phyloP scores from a whole-genome alignment of 1,284 basidiomycete species.

The Papiliotrema flavescens region DNA sequence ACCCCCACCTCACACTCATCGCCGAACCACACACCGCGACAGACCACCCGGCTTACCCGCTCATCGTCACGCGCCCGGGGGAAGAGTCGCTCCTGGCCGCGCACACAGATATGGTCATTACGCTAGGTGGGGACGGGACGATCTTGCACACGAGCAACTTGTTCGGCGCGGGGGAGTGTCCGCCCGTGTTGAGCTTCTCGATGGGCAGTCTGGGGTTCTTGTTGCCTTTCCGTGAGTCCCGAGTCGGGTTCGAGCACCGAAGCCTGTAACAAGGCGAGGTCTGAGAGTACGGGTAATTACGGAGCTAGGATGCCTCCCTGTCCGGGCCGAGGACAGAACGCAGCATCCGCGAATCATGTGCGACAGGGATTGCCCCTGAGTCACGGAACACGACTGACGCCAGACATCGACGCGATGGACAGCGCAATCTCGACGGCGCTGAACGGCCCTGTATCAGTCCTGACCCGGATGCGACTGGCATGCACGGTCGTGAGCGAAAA shows the following conservation, averaged over 20 bases:
- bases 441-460: slow-evolving; percentile 53
- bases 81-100: slow-evolving; percentile 24
- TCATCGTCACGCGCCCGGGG: slow-evolving; percentile 29
- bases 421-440: slow-evolving; percentile 72
- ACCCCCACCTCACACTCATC: slow-evolving; percentile 32
- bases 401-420: slow-evolving; percentile 51
- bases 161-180: slow-evolving; percentile 79
- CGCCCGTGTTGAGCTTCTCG: slow-evolving; percentile 91
- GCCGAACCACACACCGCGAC: slow-evolving; percentile 41
- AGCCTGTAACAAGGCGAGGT: too few species aligned
- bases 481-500: slow-evolving; percentile 69
- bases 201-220: slow-evolving; percentile 95
- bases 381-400: background rate
- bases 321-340: too few species aligned
- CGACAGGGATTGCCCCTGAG: background rate
- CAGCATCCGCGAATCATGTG: too few species aligned
- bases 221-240: slow-evolving; percentile 79
- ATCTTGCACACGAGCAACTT: slow-evolving; percentile 91
- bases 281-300: too few species aligned
- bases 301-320: too few species aligned
- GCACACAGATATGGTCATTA: slow-evolving; percentile 75
- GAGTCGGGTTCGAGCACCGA: too few species aligned
- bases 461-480: slow-evolving; percentile 80
- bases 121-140: slow-evolving; percentile 91
- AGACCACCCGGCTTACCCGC: slow-evolving; percentile 33